These are phyloP conservation scores for Solanum neorickii DNA, from an alignment of 257 asterid species.

Conservation along the genomic window DNA sequence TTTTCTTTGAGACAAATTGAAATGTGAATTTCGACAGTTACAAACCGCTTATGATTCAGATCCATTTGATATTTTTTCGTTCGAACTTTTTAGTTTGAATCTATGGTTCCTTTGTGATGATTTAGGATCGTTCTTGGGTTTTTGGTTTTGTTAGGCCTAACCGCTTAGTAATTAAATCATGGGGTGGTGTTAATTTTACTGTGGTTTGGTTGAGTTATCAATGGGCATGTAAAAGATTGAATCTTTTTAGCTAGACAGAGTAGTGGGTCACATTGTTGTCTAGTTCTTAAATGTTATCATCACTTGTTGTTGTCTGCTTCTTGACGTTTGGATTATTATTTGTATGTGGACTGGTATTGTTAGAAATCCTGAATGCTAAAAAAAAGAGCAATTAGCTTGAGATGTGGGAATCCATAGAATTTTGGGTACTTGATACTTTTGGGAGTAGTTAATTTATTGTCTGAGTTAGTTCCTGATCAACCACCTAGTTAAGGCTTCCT, in stretches of 20 bases:
- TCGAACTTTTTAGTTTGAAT: neutral
- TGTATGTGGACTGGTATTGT: neutral
- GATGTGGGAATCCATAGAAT: neutral
- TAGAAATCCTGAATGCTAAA: neutral
- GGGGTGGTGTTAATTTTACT: neutral
- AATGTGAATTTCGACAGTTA: slow-evolving; percentile 12
- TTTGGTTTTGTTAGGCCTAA: neutral
- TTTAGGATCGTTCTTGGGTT: neutral
- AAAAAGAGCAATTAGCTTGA: neutral
- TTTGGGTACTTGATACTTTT: neutral
- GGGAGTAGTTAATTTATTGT: neutral
- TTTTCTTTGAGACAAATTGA: neutral
- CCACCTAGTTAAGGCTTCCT: neutral
- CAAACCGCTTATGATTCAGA: slow-evolving; percentile 19
- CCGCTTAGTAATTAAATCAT: neutral
- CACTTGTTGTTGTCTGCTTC: neutral
- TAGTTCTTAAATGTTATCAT: neutral
- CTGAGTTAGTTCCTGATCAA: neutral
- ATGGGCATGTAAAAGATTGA: neutral
- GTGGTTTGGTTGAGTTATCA: neutral
- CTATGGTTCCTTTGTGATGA: neutral
- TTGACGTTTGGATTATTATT: neutral
- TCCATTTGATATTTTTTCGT: slow-evolving; percentile 12
- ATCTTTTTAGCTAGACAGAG: neutral
- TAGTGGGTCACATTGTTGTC: neutral